Evolutionary conservation across 768 basidiomycete species (phyloP).

Genomic region (Collybia sp.): DNA sequence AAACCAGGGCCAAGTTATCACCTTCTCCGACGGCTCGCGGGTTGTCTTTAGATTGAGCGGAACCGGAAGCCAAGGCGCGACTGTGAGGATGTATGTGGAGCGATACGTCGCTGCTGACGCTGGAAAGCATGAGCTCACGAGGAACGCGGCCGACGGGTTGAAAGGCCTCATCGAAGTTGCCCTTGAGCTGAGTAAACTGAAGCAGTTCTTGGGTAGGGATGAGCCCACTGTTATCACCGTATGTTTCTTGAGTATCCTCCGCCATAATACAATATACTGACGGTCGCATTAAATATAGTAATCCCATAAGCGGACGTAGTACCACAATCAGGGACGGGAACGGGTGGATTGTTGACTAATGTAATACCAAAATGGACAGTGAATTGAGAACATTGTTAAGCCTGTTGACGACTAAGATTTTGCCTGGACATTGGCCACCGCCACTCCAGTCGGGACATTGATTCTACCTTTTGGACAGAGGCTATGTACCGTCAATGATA

Average conservation of each 20-base stretch:
- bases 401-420: too few relatives aligned
- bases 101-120: constrained; percentile 74
- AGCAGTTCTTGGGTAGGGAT: constrained; percentile 80
- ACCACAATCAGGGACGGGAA: not conserved
- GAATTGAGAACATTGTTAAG: too few relatives aligned
- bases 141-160: constrained; percentile 83
- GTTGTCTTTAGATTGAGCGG: constrained; percentile 96
- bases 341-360: not conserved
- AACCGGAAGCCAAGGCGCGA: constrained; percentile 94
- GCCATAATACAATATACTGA: not conserved
- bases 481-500: too few relatives aligned
- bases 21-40: constrained; percentile 87
- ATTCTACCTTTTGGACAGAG: too few relatives aligned
- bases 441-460: too few relatives aligned
- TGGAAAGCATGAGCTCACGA: constrained; percentile 63
- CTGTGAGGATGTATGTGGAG: constrained; percentile 95
- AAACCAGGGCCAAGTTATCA: constrained; percentile 95
- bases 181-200: constrained; percentile 76
- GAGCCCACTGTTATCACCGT: constrained; percentile 97
- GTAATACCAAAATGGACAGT: too few relatives aligned
- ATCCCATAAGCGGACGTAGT: not conserved
- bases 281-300: not conserved
- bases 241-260: constrained; percentile 20
- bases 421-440: too few relatives aligned
- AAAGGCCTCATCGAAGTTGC: constrained; percentile 97